A percentile compares a stretch with the other conserved stretches of the same genome.
Conservation (phyloP, 2,329 filamentous ascomycete species). For the Phaeoacremonium minimum region DNA sequence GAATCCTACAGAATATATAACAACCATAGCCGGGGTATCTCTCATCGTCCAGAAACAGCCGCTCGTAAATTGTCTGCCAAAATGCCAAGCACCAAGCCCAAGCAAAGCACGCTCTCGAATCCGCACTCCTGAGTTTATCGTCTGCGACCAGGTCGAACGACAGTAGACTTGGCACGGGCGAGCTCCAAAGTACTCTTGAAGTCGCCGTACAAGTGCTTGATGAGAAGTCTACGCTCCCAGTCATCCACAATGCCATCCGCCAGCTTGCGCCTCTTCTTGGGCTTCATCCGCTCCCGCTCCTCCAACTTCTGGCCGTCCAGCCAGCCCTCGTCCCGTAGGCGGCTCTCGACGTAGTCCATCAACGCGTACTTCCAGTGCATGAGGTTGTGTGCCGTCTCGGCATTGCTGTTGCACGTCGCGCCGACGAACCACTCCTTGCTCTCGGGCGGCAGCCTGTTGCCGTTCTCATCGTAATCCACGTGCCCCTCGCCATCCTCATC, state of each 20-base stretch:
- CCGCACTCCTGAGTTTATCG: too few species aligned
- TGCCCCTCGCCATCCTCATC: slow-evolving; percentile 24
- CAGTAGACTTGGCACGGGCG: slow-evolving; percentile 44
- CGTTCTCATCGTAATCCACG: slow-evolving; percentile 32
- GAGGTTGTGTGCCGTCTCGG: slow-evolving; percentile 65
- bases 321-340: slow-evolving; percentile 54
- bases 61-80: too few species aligned
- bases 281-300: slow-evolving; percentile 56
- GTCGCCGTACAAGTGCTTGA: slow-evolving; percentile 58
- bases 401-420: slow-evolving; percentile 40
- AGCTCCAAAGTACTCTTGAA: slow-evolving; percentile 61
- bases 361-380: slow-evolving; percentile 74
- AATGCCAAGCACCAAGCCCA: too few species aligned
- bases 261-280: slow-evolving; percentile 52
- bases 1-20: too few species aligned
- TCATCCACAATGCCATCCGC: slow-evolving; percentile 60
- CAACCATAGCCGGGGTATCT: too few species aligned
- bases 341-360: slow-evolving; percentile 65
- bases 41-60: too few species aligned
- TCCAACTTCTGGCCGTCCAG: slow-evolving; percentile 53
- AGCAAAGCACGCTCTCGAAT: too few species aligned
- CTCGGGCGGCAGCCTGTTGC: slow-evolving; percentile 24
- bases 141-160: too few species aligned
- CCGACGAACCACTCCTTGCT: slow-evolving; percentile 37
- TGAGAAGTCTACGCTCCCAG: slow-evolving; percentile 57